Conservation (phyloP, 306 rosid species). For the Malus domestica region DNA sequence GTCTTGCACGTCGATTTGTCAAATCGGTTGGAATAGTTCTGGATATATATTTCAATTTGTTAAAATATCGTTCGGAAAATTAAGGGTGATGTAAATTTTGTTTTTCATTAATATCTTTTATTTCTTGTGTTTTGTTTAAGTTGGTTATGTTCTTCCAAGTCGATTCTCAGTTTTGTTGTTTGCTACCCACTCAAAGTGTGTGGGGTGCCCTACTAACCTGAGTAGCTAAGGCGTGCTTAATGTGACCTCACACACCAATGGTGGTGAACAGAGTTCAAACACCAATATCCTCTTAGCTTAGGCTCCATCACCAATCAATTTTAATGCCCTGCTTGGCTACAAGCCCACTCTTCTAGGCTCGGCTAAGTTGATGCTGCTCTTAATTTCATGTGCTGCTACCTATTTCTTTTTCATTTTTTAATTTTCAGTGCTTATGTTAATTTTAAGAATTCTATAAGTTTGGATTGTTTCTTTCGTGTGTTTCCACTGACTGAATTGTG, state of each 20-base stretch:
- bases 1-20: neutral
- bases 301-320: neutral
- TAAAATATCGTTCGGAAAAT: neutral
- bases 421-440: neutral
- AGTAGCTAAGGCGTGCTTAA: no score
- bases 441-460: neutral
- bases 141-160: neutral
- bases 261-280: no score
- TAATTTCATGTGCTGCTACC: neutral
- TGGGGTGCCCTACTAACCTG: no score
- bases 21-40: neutral
- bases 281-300: neutral
- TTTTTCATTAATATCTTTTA: neutral
- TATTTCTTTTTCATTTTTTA: neutral
- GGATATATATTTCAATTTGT: neutral
- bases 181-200: no score
- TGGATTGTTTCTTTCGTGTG: neutral
- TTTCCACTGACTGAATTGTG: neutral
- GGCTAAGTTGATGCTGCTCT: neutral
- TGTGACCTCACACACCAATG: no score
- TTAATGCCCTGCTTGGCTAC: neutral
- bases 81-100: neutral
- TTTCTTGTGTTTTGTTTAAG: neutral
- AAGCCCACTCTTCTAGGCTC: no score
- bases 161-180: no score